Conservation (phyloP, 192 early-diverging fungal species). For the Gonapodya sp. region DNA sequence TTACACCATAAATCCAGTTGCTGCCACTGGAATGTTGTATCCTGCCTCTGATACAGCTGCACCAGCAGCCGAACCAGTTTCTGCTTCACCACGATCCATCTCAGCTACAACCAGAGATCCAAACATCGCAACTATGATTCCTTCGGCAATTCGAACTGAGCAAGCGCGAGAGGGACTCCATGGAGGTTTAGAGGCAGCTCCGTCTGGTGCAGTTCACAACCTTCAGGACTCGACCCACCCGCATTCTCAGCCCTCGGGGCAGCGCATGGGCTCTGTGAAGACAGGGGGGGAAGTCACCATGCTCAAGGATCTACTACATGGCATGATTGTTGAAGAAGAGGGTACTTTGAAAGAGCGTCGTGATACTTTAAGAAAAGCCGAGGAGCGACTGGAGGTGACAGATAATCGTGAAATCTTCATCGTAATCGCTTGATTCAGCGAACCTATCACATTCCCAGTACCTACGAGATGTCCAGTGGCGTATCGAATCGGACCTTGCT, state of each 20-base stretch:
- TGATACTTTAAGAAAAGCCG: background rate
- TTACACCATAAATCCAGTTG: too few relatives aligned
- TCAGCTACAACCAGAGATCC: too few relatives aligned
- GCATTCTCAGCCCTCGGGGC: background rate
- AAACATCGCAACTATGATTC: background rate
- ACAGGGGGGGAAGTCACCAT: background rate
- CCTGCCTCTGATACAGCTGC: too few relatives aligned
- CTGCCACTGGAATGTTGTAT: too few relatives aligned
- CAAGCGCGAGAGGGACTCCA: background rate
- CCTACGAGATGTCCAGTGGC: background rate
- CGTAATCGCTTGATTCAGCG: background rate
- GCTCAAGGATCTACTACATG: background rate
- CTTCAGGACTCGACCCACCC: background rate
- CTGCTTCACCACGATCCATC: too few relatives aligned
- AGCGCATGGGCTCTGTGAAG: background rate
- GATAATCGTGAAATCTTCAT: background rate
- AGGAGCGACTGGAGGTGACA: background rate
- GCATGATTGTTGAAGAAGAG: background rate
- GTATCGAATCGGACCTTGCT: background rate
- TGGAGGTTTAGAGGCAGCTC: background rate
- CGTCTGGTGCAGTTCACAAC: background rate
- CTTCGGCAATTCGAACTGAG: background rate
- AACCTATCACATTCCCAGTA: background rate
- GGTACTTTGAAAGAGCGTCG: background rate
- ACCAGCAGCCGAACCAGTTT: too few relatives aligned